These are phyloP conservation scores for Lachancea fermentati DNA, from an alignment of 805 yeast genomes.

Conservation along the genomic window DNA sequence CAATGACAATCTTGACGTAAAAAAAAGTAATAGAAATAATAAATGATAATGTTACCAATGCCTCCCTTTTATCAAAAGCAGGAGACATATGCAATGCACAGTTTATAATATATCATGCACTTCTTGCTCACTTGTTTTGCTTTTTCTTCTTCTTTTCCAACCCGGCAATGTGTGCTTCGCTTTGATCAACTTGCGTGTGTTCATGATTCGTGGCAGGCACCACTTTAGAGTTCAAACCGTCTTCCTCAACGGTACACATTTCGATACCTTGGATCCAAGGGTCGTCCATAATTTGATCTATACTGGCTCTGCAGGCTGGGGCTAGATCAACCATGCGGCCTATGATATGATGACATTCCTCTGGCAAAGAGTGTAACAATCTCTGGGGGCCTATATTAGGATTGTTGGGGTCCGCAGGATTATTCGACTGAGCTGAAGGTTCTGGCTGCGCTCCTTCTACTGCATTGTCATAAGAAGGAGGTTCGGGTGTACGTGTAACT, in stretches of 20 bases:
- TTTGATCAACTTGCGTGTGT: conserved; percentile 86
- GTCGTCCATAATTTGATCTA: conserved; percentile 72
- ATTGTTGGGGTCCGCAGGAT: conserved; percentile 46
- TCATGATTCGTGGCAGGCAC: conserved; percentile 53
- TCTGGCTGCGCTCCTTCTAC: conserved; percentile 9
- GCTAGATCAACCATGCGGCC: conserved; percentile 78
- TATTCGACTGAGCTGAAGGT: conserved; percentile 18
- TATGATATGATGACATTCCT: conserved; percentile 59
- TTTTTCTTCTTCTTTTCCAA: conserved; percentile 73
- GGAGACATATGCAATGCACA: neutral
- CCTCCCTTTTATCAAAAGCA: neutral
- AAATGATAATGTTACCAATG: neutral
- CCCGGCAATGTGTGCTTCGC: conserved; percentile 93
- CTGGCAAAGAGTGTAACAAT: conserved; percentile 63
- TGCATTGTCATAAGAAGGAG: conserved; percentile 33
- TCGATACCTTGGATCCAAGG: conserved; percentile 58
- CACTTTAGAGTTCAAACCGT: conserved; percentile 36
- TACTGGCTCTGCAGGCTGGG: conserved; percentile 78
- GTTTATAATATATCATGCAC: neutral
- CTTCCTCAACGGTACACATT: conserved; percentile 60
- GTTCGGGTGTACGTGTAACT: conserved; percentile 49
- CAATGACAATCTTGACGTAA: too few species aligned
- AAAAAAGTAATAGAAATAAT: neutral
- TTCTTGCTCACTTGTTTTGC: conserved; percentile 32
- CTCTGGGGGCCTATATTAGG: conserved; percentile 70